Evolutionary conservation across 345 rosid genomes (phyloP), one percentile per base, ranked within the genome.

Genomic region (Theobroma cacao): DNA sequence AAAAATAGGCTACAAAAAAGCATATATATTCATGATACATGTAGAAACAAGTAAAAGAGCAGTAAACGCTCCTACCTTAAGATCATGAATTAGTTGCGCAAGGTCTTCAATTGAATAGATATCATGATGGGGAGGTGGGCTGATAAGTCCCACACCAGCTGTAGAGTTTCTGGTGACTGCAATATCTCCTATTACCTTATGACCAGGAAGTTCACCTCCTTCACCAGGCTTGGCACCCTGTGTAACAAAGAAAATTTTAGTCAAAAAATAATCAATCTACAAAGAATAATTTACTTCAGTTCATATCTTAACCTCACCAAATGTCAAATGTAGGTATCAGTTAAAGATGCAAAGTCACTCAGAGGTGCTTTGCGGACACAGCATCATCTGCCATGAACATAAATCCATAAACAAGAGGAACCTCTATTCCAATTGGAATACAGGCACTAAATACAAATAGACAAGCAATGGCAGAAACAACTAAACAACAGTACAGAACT

Each of bases 171-270:
- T 87, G 43, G 99, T 97, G 59, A 93, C 88, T 74, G 99, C 99
- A 75, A 97, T 97, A 82, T 97, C 99, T 75, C 98, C 99, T 47
- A 94, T 91, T 63, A 97, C 99, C 86, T 97, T 97, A 86, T 97
- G 98, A 74, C 99, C 99, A 40, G 99, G 99, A 82, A 97, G 98
- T 81, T 97, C 99, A 65, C 99, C 99, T 75, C 99, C 99, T 92
- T 97, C 99, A 77, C 99, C 99, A 62, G 99, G 99, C 86, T 97
- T 97, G 64, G 99, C 99, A 59, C 99, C 99, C 99, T 97, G 85
- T 47, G 62, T 79, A 77, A 61, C 72, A 79, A 76, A 30, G 70
- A 58, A 80, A 47, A 34, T 76, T 8, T 43, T 10, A 72, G 72
- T 84, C 59, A 79, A 86, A 68, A 83, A 13, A 52, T 55, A 50